Evolutionary conservation across 192 early-diverging fungal genomes (phyloP), one percentile per base, ranked within the genome.

Genomic region (Jimgerdemannia lactiflua): DNA sequence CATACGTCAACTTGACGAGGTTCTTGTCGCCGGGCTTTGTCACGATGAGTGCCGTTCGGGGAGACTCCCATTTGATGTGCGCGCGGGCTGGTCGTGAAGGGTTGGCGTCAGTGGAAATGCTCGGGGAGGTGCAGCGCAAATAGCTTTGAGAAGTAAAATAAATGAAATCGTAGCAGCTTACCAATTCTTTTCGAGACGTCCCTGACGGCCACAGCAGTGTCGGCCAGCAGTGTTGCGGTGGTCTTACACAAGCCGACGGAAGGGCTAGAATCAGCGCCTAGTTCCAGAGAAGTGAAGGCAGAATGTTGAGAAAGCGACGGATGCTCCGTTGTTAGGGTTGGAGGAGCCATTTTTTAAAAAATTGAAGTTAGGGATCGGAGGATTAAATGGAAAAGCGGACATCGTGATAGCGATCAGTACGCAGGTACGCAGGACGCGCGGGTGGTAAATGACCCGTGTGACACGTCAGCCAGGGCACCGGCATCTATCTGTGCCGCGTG

Each of bases 1-100:
- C 86, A 3, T 91, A 86, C 39, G 93, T 94, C 77, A 91, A 83
- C 29, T 83, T 80, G 14, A 94, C 82, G 4, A 94, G 82, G 7
- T 85, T 84, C 11, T 80, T 73, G 79, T 94, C 92, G 39, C 88
- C 86, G 29, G 91, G 92, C 77, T 95, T 95, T 3, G 92, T 92
- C 42, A 95, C 90, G 66, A 95, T 89, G 90, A 95, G 91, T 6
- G 93, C 87, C 9, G 87, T 86, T 41, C 80, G 77, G 14, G 49
- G 82, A 10, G 77, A 77, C 11, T 78, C 79, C 70, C 70, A 75
- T 42, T 82, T 79, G 42, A 88, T 80, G n/a, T 78, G 78, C 8
- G 86, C 86, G 59, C 74, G 82, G 70, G 82, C 86, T 75, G 78
- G 49, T 59, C 8, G 49, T 59, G 49, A 14, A 10, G 14, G 14